A percentile compares a stretch with the other conserved stretches of the same genome.
These are phyloP conservation scores for Trametes pubescens DNA, from an alignment of 1,284 basidiomycete genomes.

Conservation along the genomic window DNA sequence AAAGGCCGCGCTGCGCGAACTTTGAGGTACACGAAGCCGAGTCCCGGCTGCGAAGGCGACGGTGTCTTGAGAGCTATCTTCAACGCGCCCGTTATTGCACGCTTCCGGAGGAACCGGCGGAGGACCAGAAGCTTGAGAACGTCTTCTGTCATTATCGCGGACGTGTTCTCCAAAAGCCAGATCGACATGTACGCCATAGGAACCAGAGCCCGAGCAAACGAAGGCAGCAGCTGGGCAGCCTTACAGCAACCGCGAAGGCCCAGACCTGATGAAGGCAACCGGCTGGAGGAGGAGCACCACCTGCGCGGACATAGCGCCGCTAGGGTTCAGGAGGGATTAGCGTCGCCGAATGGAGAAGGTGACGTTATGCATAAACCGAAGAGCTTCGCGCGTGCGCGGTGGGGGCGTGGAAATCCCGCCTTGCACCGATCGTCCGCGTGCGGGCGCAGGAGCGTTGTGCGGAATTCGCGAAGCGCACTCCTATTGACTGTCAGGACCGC, in stretches of 20 bases:
- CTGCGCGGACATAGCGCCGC: constrained; percentile 1
- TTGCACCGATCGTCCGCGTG: not conserved
- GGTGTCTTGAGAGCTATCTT: constrained; percentile 19
- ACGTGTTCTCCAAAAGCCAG: constrained; percentile 13
- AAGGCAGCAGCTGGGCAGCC: constrained; percentile 1
- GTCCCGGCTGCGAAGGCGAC: constrained; percentile 4
- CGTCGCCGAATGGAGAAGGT: constrained; percentile 20
- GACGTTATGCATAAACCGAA: constrained; percentile 23
- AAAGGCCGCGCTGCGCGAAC: not conserved
- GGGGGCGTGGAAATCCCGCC: constrained; percentile 20
- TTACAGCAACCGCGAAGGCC: constrained; percentile 1
- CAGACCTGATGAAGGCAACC: not conserved
- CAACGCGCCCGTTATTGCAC: not conserved
- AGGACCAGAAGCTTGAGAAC: constrained; percentile 12
- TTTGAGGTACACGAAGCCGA: constrained; percentile 16
- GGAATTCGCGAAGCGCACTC: constrained; percentile 26
- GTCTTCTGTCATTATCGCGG: constrained; percentile 13
- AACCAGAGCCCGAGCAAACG: constrained; percentile 2
- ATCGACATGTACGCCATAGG: constrained; percentile 8
- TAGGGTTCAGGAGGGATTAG: constrained; percentile 17
- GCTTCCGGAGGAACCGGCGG: constrained; percentile 12
- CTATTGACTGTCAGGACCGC: constrained; percentile 12
- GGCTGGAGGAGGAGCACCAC: not conserved
- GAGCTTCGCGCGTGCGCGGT: constrained; percentile 8
- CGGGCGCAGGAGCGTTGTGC: constrained; percentile 18